Conservation (phyloP, 805 yeast genomes). For the Nakazawaea siamensis region DNA sequence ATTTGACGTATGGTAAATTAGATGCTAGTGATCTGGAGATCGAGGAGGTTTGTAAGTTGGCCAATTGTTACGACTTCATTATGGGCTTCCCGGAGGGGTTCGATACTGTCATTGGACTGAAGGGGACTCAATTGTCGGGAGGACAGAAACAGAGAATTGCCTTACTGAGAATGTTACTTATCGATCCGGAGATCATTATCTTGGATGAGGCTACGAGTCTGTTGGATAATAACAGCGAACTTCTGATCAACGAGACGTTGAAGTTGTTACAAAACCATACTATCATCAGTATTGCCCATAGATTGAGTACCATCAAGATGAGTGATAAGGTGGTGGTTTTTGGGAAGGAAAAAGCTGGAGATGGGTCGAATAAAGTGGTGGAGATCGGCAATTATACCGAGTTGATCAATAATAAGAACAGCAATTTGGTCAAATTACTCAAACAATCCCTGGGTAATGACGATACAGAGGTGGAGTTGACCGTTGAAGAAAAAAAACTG, state of each 20-base stretch:
- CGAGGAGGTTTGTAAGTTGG: slow-evolving; percentile 50
- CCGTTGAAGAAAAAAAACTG: slow-evolving; percentile 4
- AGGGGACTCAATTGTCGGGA: slow-evolving; percentile 85
- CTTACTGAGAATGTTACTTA: slow-evolving; percentile 76
- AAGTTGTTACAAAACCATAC: slow-evolving; percentile 50
- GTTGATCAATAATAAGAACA: slow-evolving; percentile 35
- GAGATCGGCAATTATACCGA: slow-evolving; percentile 59
- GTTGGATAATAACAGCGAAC: slow-evolving; percentile 80
- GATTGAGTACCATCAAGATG: slow-evolving; percentile 79
- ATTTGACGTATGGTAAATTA: slow-evolving; percentile 66
- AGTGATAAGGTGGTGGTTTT: slow-evolving; percentile 77
- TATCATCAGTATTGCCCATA: slow-evolving; percentile 84
- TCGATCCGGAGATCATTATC: slow-evolving; percentile 72
- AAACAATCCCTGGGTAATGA: slow-evolving; percentile 18
- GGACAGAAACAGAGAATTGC: slow-evolving; percentile 95
- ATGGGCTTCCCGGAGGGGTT: slow-evolving; percentile 72
- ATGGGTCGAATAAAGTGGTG: slow-evolving; percentile 48
- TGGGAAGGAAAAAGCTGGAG: slow-evolving; percentile 31
- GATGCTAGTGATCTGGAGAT: slow-evolving; percentile 57
- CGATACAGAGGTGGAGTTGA: slow-evolving; percentile 10
- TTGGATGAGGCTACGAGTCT: slow-evolving; percentile 96
- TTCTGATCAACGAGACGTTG: slow-evolving; percentile 72
- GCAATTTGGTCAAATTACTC: slow-evolving; percentile 36
- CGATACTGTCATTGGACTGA: slow-evolving; percentile 77
- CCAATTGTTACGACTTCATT: slow-evolving; percentile 69